These are phyloP conservation scores for Phalaenopsis aphrodite DNA, from an alignment of 106 monocot species.

Conservation along the genomic window DNA sequence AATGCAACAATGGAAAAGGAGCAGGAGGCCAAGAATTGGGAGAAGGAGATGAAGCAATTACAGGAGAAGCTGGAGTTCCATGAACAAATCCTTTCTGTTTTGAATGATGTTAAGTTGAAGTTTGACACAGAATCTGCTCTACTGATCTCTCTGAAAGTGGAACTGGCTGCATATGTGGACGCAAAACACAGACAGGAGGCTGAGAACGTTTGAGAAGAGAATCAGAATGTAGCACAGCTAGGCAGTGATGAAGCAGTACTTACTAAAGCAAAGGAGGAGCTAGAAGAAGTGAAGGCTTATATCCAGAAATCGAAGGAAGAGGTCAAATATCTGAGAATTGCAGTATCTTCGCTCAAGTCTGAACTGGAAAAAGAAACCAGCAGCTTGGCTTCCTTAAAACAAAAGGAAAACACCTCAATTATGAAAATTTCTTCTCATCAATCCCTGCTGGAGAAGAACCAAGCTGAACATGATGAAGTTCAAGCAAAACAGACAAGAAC, in stretches of 20 bases:
- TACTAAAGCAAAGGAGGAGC: conserved; percentile 15
- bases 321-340: conserved; percentile 21
- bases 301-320: conserved; percentile 35
- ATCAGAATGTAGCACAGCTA: neutral
- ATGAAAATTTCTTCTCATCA: conserved; percentile 44
- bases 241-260: neutral
- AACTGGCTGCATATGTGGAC: conserved; percentile 29
- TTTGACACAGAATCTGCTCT: conserved; percentile 28
- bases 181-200: neutral
- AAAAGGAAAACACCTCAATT: conserved; percentile 36
- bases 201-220: conserved; percentile 6
- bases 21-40: conserved; percentile 16
- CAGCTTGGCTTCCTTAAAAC: conserved; percentile 19
- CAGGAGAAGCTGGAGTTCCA: conserved; percentile 23
- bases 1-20: conserved; percentile 22
- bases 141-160: conserved; percentile 27
- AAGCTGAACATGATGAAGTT: conserved; percentile 22
- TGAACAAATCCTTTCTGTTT: conserved; percentile 17
- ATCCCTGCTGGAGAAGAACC: conserved; percentile 37
- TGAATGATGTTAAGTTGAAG: conserved; percentile 31
- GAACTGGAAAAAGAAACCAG: conserved; percentile 35
- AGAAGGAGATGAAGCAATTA: conserved; percentile 29
- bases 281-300: conserved; percentile 32
- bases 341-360: conserved; percentile 28
- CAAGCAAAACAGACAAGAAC: conserved; percentile 36